phyloP scores from a whole-genome alignment of 2,329 filamentous ascomycete genomes.

The Cytospora schulzeri region DNA sequence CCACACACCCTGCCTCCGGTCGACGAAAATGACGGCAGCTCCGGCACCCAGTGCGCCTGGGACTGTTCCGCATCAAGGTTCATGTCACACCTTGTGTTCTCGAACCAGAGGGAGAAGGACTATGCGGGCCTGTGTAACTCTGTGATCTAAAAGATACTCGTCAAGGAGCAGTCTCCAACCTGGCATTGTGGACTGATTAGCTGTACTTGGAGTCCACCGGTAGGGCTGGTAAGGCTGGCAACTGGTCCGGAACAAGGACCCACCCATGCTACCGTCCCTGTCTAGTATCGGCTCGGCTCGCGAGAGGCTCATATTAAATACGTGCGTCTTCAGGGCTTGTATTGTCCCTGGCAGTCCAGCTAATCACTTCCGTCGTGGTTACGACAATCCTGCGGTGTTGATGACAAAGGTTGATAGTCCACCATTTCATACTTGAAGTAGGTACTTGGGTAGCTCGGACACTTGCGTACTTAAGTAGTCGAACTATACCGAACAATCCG shows the following conservation, averaged over 20 bases:
- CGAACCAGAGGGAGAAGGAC: not conserved
- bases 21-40: no score
- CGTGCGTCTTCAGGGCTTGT: conserved; percentile 85
- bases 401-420: conserved; percentile 79
- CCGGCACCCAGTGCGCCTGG: no score
- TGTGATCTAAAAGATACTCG: not conserved
- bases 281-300: not conserved
- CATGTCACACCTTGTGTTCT: no score
- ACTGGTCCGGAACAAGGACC: not conserved
- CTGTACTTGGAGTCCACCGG: not conserved
- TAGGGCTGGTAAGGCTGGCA: not conserved
- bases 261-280: not conserved
- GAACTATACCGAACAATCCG: no score
- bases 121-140: not conserved
- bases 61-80: not conserved
- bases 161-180: not conserved
- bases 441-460: no score
- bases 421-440: no score
- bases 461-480: no score
- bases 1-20: no score
- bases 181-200: not conserved
- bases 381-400: conserved; percentile 86
- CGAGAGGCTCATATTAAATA: conserved; percentile 69
- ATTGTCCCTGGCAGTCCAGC: conserved; percentile 89
- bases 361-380: conserved; percentile 79